These are phyloP conservation scores for Adansonia gregorii DNA, from an alignment of 441 rosid species.

Conservation along the genomic window DNA sequence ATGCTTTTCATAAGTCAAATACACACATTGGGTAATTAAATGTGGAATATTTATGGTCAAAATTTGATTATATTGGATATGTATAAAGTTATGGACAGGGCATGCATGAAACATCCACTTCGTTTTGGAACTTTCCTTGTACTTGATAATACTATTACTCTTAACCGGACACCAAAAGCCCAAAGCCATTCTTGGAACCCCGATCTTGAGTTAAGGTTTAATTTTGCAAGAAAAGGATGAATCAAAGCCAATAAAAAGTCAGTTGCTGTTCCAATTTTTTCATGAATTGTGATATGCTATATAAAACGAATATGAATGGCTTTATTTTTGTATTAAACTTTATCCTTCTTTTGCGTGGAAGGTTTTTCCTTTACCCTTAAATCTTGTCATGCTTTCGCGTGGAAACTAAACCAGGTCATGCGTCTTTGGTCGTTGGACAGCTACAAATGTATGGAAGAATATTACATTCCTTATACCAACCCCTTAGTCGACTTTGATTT, in stretches of 20 bases:
- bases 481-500: slow-evolving; percentile 83
- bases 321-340: slow-evolving; percentile 7
- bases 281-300: neutral
- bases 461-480: slow-evolving; percentile 55
- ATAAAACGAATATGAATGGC: slow-evolving; percentile 4
- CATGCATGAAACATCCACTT: neutral
- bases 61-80: slow-evolving; percentile 10
- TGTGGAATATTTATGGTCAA: neutral
- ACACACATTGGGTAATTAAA: neutral
- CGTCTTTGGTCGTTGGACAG: slow-evolving; percentile 81
- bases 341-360: neutral
- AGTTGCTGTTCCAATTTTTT: neutral
- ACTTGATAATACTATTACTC: neutral
- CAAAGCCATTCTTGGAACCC: neutral
- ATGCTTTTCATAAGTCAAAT: neutral
- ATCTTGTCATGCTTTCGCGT: slow-evolving; percentile 26
- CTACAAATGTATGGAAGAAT: slow-evolving; percentile 71
- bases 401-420: slow-evolving; percentile 60
- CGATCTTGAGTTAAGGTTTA: neutral
- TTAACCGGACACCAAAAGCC: neutral
- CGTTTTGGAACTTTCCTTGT: neutral
- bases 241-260: neutral
- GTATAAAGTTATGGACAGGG: neutral
- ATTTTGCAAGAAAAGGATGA: neutral
- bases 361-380: slow-evolving; percentile 1